These are phyloP conservation scores for Musa itinerans DNA, from an alignment of 176 grass and related monocot species.

Conservation along the genomic window DNA sequence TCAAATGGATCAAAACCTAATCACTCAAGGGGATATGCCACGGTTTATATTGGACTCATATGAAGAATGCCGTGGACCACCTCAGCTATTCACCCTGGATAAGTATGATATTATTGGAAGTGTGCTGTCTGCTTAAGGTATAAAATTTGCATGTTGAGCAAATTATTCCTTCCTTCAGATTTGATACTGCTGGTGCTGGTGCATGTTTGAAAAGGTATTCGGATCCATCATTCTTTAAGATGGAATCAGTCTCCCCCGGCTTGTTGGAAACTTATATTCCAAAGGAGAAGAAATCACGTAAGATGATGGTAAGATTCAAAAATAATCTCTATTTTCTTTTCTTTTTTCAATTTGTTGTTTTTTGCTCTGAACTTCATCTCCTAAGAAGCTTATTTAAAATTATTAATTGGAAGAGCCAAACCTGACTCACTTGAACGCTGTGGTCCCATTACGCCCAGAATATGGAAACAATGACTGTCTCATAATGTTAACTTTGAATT, in stretches of 20 bases:
- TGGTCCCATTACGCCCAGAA: too few relatives aligned
- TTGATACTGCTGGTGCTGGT: constrained; percentile 94
- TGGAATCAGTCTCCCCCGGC: constrained; percentile 33
- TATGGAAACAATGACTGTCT: too few relatives aligned
- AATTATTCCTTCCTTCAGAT: constrained; percentile 46
- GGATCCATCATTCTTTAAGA: constrained; percentile 97
- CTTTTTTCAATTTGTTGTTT: not conserved
- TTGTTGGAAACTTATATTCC: constrained; percentile 38
- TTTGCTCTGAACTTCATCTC: not conserved
- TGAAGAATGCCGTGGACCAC: constrained; percentile 86
- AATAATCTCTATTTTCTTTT: too few relatives aligned
- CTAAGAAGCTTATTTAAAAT: too few relatives aligned
- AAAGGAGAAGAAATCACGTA: constrained; percentile 72
- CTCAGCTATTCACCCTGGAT: constrained; percentile 85
- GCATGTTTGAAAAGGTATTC: constrained; percentile 94
- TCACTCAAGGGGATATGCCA: constrained; percentile 96
- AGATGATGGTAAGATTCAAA: constrained; percentile 44
- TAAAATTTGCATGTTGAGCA: not conserved
- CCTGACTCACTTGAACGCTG: too few relatives aligned
- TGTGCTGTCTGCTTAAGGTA: not conserved
- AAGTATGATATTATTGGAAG: constrained; percentile 42
- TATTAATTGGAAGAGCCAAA: too few relatives aligned
- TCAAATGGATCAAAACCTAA: constrained; percentile 77
- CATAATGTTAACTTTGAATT: too few relatives aligned
- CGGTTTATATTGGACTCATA: constrained; percentile 98